Evolutionary conservation across 768 basidiomycete genomes (phyloP), one percentile per base, ranked within the genome.

Genomic region (Mycena sanguinolenta): DNA sequence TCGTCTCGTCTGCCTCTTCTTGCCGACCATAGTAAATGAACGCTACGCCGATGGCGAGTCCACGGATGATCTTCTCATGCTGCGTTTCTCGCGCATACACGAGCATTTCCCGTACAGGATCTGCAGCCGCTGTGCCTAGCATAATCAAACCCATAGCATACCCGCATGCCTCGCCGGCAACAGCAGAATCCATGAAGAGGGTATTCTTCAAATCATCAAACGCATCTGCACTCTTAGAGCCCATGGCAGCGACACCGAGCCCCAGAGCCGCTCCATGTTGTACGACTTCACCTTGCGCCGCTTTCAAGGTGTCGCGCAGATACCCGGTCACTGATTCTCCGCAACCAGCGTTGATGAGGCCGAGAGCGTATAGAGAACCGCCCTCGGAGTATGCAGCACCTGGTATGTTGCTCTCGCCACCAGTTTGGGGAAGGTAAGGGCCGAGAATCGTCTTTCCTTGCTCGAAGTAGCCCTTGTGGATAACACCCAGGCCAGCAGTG

Each of bases 21-120:
- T 97, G 95, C 58, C 92, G 89, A 46, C 95, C 96, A 71, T 97
- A 99, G 81, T 89, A 95, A 67, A 99, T 88, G 79, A 99, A 95
- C 2, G 95, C 95, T 52, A 96, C 85, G 25, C 97, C 97, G 74
- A 99, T 88, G 9, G 97, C 95, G 63, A 99, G 87, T 73, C 96
- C 96, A 53, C 98, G 92, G 64, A 99, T 99, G 77, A 99, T 99
- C 85, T 99, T 99, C 84, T 99, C 98, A 78, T 99, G 98, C 77
- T 98, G 96, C 2, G 98, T 99, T 78, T 99, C 98, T 64, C 93
- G 90, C 32, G 98, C 96, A 77, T 99, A 99, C 61, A 92, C 89
- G 65, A 98, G 84, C 97, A 98, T 99, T 82, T 99, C 98, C 32
- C 94, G 92, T 39, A 96, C 90, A 63, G 91, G 90, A 42, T 89